These are phyloP conservation scores for Venturia effusa DNA, from an alignment of 2,329 filamentous ascomycete species.

Conservation along the genomic window DNA sequence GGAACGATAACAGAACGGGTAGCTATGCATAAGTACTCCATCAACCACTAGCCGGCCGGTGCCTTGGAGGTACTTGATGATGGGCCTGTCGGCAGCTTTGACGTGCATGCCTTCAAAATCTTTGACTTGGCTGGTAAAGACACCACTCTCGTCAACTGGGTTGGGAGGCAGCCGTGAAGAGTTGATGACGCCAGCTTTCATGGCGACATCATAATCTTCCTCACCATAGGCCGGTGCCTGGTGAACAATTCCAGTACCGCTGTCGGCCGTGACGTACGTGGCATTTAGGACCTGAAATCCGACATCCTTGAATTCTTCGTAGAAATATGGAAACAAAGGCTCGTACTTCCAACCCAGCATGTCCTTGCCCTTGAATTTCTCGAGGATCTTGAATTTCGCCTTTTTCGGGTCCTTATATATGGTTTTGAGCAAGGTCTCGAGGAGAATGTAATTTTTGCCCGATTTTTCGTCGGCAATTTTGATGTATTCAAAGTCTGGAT, in stretches of 20 bases:
- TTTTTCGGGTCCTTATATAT: conserved; percentile 95
- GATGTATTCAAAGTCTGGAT: conserved; percentile 77
- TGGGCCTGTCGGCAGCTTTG: conserved; percentile 84
- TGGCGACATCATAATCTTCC: conserved; percentile 81
- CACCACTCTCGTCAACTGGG: conserved; percentile 75
- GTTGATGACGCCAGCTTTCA: conserved; percentile 65
- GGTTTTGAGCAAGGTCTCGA: conserved; percentile 70
- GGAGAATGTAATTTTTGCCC: conserved; percentile 72
- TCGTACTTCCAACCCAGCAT: conserved; percentile 85
- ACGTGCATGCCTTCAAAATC: conserved; percentile 84
- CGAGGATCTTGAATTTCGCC: conserved; percentile 76
- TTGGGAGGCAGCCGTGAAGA: conserved; percentile 74
- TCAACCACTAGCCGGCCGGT: conserved; percentile 71
- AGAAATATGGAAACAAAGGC: conserved; percentile 83
- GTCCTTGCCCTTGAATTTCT: conserved; percentile 69
- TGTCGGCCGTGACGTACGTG: conserved; percentile 77
- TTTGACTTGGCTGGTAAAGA: conserved; percentile 63
- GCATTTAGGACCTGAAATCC: conserved; percentile 77
- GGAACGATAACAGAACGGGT: conserved; percentile 90
- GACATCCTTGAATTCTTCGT: conserved; percentile 74
- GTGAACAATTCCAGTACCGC: conserved; percentile 89
- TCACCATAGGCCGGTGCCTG: conserved; percentile 90
- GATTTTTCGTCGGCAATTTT: conserved; percentile 77
- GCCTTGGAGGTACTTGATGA: conserved; percentile 78
- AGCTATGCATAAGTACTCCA: conserved; percentile 80